These are phyloP conservation scores for Pharnaceum exiguum DNA, from an alignment of 148 eudicot genomes.

Conservation along the genomic window DNA sequence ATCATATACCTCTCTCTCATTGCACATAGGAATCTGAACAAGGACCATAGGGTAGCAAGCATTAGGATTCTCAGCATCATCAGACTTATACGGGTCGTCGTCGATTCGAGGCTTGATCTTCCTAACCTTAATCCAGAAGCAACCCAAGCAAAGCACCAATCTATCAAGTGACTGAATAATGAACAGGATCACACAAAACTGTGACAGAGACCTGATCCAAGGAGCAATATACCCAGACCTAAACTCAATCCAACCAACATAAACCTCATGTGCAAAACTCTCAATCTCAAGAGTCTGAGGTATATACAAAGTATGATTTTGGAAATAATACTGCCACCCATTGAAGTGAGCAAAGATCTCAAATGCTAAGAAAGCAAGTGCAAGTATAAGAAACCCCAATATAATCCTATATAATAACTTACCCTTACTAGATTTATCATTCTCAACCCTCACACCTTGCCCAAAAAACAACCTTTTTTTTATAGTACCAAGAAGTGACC, in stretches of 20 bases:
- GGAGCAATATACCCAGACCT: constrained; percentile 45
- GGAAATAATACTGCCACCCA: constrained; percentile 47
- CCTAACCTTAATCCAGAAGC: constrained; percentile 48
- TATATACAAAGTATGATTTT: constrained; percentile 24
- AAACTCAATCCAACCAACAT: constrained; percentile 35
- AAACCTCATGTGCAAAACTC: constrained; percentile 37
- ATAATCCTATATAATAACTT: constrained; percentile 36
- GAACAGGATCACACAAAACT: constrained; percentile 45
- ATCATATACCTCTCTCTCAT: constrained; percentile 43
- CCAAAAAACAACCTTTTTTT: constrained; percentile 39
- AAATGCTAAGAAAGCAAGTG: constrained; percentile 39
- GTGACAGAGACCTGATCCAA: constrained; percentile 33
- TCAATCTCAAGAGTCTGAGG: constrained; percentile 38
- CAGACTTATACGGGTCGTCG: constrained; percentile 25
- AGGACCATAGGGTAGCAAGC: constrained; percentile 48
- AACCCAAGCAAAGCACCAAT: constrained; percentile 48
- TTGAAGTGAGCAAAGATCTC: constrained; percentile 46
- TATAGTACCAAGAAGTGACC: constrained; percentile 36
- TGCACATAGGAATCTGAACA: constrained; percentile 62
- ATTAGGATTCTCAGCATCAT: constrained; percentile 38
- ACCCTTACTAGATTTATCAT: constrained; percentile 36
- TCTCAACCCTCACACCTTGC: constrained; percentile 40
- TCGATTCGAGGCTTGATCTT: constrained; percentile 37
- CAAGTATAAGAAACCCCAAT: constrained; percentile 35
- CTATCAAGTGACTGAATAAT: constrained; percentile 49